Evolutionary conservation across 148 eudicot species (phyloP).

Genomic region (Arctostaphylos glauca): DNA sequence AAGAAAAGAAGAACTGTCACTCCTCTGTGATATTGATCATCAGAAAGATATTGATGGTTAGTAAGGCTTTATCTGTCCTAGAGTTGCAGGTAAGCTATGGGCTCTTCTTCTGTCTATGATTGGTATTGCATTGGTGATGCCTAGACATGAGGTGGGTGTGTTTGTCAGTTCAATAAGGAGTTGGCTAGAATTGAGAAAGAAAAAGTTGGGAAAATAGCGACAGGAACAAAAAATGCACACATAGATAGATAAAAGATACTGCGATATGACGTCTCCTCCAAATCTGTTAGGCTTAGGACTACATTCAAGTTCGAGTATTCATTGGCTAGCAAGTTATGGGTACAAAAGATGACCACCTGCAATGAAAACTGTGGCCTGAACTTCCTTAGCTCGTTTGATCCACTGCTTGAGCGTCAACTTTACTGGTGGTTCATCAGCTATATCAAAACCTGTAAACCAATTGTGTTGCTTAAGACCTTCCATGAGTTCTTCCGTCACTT

Average conservation of each 20-base stretch:
- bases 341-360: conserved; percentile 71
- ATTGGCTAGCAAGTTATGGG: neutral
- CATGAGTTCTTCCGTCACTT: conserved; percentile 69
- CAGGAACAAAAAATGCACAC: neutral
- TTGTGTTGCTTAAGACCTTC: conserved; percentile 52
- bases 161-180: neutral
- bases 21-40: neutral
- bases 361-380: conserved; percentile 77
- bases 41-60: neutral
- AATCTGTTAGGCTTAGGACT: neutral
- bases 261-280: neutral
- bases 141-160: neutral
- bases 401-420: conserved; percentile 57
- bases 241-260: neutral
- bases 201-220: neutral
- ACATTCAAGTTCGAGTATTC: neutral
- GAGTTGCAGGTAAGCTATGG: neutral
- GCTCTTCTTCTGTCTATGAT: neutral
- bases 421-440: conserved; percentile 65
- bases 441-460: conserved; percentile 84
- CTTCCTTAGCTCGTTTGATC: conserved; percentile 72
- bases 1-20: neutral
- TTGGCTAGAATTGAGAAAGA: neutral
- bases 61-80: neutral
- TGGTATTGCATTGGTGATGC: neutral